Conservation (phyloP, 805 yeast genomes). For the Teunomyces cretensis region DNA sequence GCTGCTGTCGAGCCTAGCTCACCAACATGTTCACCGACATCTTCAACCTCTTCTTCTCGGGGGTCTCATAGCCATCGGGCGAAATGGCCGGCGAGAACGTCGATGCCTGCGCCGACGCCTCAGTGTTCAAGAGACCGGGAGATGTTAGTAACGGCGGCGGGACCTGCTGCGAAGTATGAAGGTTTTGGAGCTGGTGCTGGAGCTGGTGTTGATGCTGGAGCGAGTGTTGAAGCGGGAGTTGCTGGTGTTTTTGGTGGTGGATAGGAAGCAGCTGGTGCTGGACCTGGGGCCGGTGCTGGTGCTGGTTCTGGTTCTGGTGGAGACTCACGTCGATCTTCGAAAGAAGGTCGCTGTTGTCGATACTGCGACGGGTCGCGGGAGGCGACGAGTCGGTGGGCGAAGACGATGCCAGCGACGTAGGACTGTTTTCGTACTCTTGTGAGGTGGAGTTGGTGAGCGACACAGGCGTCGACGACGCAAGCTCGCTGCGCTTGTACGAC, state of each 20-base stretch:
- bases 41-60: conserved; percentile 33
- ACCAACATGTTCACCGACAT: conserved; percentile 45
- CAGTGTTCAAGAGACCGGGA: background rate
- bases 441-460: background rate
- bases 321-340: background rate
- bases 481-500: conserved; percentile 29
- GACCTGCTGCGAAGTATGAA: background rate
- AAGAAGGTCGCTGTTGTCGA: conserved; percentile 7
- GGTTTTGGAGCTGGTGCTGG: background rate
- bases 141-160: background rate
- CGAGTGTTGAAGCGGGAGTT: no score
- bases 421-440: background rate
- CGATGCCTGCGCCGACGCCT: background rate
- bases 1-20: conserved; percentile 18
- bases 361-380: conserved; percentile 6
- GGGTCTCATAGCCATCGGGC: conserved; percentile 20
- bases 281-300: no score
- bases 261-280: no score
- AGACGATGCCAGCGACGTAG: background rate
- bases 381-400: conserved; percentile 1
- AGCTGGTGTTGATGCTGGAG: background rate
- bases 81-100: background rate
- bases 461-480: background rate
- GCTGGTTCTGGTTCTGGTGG: background rate
- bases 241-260: background rate